phyloP scores from a whole-genome alignment of 2,329 filamentous ascomycete species.

The Nannizzia gypsea region DNA sequence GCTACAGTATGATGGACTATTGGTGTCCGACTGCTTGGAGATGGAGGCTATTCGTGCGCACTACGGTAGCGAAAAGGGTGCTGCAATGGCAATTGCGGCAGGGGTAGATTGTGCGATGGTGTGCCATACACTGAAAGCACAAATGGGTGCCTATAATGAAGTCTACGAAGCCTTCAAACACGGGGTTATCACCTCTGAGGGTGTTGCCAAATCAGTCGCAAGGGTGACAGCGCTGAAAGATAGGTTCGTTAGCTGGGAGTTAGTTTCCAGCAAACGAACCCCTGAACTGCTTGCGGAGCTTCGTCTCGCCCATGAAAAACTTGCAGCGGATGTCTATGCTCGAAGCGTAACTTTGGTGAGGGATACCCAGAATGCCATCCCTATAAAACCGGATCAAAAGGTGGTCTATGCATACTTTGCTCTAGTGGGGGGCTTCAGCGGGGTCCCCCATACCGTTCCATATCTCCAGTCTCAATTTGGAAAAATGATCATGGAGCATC shows the following conservation, averaged over 20 bases:
- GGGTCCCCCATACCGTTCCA: not conserved
- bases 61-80: conserved; percentile 32
- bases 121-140: conserved; percentile 34
- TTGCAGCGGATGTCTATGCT: not conserved
- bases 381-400: not conserved
- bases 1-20: conserved; percentile 34
- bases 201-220: conserved; percentile 26
- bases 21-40: conserved; percentile 37
- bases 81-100: conserved; percentile 32
- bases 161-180: conserved; percentile 28
- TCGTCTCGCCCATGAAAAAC: not conserved
- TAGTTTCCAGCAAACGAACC: conserved; percentile 18
- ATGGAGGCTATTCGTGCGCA: conserved; percentile 35
- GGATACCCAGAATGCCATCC: not conserved
- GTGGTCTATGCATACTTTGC: not conserved
- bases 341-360: not conserved
- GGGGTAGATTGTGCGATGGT: conserved; percentile 37
- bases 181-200: conserved; percentile 22
- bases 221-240: conserved; percentile 29
- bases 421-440: not conserved
- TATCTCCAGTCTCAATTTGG: not conserved
- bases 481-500: not conserved
- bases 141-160: conserved; percentile 30
- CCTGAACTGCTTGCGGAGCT: conserved; percentile 12
- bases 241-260: conserved; percentile 26